Evolutionary conservation across 2,329 filamentous ascomycete genomes (phyloP).

Genomic region (Alternaria arbusti): DNA sequence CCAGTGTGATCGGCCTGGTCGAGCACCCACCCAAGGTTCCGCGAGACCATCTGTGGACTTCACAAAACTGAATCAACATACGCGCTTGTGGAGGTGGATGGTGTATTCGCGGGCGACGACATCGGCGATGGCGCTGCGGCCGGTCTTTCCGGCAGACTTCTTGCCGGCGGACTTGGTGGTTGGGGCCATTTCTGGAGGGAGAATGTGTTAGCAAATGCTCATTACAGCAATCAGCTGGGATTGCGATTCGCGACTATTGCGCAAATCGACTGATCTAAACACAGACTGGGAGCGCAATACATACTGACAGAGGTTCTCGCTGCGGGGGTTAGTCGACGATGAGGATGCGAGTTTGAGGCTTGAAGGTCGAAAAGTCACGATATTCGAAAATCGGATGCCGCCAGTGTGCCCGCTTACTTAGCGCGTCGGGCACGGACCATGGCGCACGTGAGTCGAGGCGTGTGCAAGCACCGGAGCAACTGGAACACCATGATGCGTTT

Average conservation of each 20-base stretch:
- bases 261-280: neutral
- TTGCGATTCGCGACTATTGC: neutral
- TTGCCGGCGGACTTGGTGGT: constrained; percentile 54
- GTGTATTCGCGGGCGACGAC: constrained; percentile 99
- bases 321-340: constrained; percentile 36
- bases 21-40: constrained; percentile 22
- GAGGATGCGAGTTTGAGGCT: constrained; percentile 26
- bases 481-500: neutral
- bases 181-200: constrained; percentile 49
- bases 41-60: constrained; percentile 68
- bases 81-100: constrained; percentile 99
- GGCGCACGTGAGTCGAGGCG: constrained; percentile 7
- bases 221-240: neutral
- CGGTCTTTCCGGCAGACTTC: constrained; percentile 70
- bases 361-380: constrained; percentile 21
- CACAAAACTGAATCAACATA: constrained; percentile 78
- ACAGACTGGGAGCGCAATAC: constrained; percentile 10
- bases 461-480: neutral
- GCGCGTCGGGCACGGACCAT: constrained; percentile 10
- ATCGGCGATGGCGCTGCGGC: constrained; percentile 95
- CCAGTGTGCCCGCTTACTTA: constrained; percentile 27
- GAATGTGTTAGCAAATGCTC: constrained; percentile 23
- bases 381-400: constrained; percentile 24
- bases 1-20: constrained; percentile 29
- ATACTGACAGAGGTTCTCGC: constrained; percentile 35